These are phyloP conservation scores for Zea luxurians DNA, from an alignment of 176 grass and related monocot species.

Conservation along the genomic window DNA sequence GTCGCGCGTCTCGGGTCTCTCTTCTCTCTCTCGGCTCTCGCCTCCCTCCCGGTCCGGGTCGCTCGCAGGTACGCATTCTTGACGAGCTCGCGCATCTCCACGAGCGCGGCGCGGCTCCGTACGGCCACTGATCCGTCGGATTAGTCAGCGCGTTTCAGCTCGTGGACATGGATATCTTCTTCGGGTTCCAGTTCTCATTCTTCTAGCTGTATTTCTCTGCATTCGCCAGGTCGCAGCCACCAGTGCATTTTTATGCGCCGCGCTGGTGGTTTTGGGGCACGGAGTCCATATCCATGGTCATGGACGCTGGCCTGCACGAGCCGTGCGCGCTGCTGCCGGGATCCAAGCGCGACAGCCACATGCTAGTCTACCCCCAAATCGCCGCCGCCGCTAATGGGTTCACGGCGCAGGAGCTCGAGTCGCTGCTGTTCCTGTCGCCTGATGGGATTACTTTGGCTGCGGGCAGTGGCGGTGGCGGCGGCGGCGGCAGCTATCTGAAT, in stretches of 20 bases:
- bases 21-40: not conserved
- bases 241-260: not conserved
- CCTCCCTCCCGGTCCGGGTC: not conserved
- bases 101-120: not conserved
- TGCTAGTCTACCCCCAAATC: slow-evolving; percentile 51
- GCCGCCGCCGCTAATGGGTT: slow-evolving; percentile 25
- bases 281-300: slow-evolving; percentile 47
- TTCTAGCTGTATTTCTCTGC: slow-evolving; percentile 3
- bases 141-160: not conserved
- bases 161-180: not conserved
- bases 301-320: slow-evolving; percentile 63
- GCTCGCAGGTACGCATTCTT: slow-evolving; percentile 40
- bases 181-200: slow-evolving; percentile 2
- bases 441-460: slow-evolving; percentile 21
- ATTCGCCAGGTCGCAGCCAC: slow-evolving; percentile 26
- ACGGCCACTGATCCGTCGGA: not conserved
- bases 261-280: not conserved
- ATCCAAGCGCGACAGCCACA: slow-evolving; percentile 35
- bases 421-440: slow-evolving; percentile 30
- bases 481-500: slow-evolving; percentile 36
- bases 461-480: slow-evolving; percentile 23
- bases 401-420: slow-evolving; percentile 42
- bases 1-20: not conserved
- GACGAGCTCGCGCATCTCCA: slow-evolving; percentile 26
- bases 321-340: slow-evolving; percentile 44